These are phyloP conservation scores for Fistulifera pelliculosa DNA, from an alignment of 108 stramenopile species.

Conservation along the genomic window DNA sequence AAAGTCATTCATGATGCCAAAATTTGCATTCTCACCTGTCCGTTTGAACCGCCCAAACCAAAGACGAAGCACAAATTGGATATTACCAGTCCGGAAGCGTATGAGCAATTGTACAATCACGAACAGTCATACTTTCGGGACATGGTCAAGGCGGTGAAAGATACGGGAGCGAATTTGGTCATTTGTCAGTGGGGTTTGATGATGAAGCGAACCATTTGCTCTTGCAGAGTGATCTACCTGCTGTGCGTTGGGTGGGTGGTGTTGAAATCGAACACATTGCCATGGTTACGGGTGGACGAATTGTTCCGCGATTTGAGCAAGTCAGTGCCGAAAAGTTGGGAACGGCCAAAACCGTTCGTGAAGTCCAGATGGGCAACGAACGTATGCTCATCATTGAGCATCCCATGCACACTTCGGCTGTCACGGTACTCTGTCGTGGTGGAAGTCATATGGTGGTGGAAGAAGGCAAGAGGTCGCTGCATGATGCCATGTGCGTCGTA, in stretches of 20 bases:
- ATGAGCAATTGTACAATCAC: conserved; percentile 86
- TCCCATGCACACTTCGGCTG: conserved; percentile 92
- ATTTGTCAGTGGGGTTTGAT: conserved; percentile 99
- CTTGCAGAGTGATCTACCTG: conserved; percentile 86
- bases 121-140: conserved; percentile 96
- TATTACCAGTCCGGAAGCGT: conserved; percentile 92
- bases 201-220: conserved; percentile 98
- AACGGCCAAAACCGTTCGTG: conserved; percentile 82
- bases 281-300: conserved; percentile 98
- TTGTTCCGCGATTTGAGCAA: conserved; percentile 96
- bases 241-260: conserved; percentile 97
- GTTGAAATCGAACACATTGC: conserved; percentile 99
- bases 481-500: conserved; percentile 99
- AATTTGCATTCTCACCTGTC: conserved; percentile 95
- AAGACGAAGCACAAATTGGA: conserved; percentile 99
- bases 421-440: conserved; percentile 95
- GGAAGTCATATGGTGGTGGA: conserved; percentile 99
- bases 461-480: conserved; percentile 99
- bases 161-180: conserved; percentile 92
- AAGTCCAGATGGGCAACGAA: conserved; percentile 94
- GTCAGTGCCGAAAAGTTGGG: conserved; percentile 93
- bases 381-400: conserved; percentile 95
- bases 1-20: conserved; percentile 89
- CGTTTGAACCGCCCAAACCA: conserved; percentile 99
- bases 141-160: conserved; percentile 98